phyloP scores from a whole-genome alignment of 768 basidiomycete species.

The Lactarius deliciosus region DNA sequence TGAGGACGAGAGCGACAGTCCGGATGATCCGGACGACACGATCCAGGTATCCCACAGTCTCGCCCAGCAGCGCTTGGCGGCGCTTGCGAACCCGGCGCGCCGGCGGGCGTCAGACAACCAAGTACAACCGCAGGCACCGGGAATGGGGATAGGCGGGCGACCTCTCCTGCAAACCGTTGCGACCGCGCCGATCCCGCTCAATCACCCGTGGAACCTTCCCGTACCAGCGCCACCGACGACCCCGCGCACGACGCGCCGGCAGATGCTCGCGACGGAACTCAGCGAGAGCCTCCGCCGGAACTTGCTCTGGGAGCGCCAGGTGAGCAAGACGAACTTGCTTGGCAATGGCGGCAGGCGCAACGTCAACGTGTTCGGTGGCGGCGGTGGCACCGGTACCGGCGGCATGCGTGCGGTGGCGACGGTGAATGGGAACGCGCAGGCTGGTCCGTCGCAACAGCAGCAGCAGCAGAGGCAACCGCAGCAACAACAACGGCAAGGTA shows the following conservation, averaged over 20 bases:
- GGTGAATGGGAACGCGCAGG: slow-evolving; percentile 23
- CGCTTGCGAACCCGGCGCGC: slow-evolving; percentile 45
- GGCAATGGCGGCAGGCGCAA: slow-evolving; percentile 37
- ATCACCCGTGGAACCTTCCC: slow-evolving; percentile 73
- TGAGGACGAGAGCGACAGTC: slow-evolving; percentile 60
- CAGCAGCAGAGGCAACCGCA: slow-evolving; percentile 6
- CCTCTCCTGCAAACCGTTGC: slow-evolving; percentile 38
- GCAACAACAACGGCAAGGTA: slow-evolving; percentile 12
- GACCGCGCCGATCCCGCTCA: slow-evolving; percentile 57
- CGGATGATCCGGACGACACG: slow-evolving; percentile 49
- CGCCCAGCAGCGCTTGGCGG: slow-evolving; percentile 65
- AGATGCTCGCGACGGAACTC: slow-evolving; percentile 83
- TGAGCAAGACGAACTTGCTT: slow-evolving; percentile 52
- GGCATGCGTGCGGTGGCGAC: slow-evolving; percentile 40
- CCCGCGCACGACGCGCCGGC: slow-evolving; percentile 79
- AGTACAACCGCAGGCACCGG: slow-evolving; percentile 19
- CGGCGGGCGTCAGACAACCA: slow-evolving; percentile 42
- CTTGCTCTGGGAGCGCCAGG: slow-evolving; percentile 76
- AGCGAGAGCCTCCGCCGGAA: slow-evolving; percentile 82
- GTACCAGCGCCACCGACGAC: slow-evolving; percentile 65
- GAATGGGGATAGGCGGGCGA: slow-evolving; percentile 17
- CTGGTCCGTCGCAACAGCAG: slow-evolving; percentile 38
- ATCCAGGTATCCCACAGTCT: slow-evolving; percentile 64
- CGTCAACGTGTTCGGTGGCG: slow-evolving; percentile 28
- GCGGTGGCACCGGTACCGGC: slow-evolving; percentile 27